Base-by-base conservation (phyloP, 1,284 basidiomycete species). In the Marasmius sp. region DNA sequence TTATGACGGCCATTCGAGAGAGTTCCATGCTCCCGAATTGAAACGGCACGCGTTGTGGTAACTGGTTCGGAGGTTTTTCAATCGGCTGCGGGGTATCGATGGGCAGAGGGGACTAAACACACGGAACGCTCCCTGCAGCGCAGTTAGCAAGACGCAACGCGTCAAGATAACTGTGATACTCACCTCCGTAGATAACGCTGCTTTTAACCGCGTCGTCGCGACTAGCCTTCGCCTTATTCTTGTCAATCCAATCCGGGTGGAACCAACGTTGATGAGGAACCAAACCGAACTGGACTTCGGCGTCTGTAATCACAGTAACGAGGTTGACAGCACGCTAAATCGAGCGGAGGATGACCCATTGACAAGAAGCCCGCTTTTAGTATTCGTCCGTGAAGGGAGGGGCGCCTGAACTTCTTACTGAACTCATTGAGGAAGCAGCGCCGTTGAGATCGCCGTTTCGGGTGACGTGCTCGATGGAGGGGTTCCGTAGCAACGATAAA, bases 1-100 rank as follows among this genome's bases (percentile, higher is more conserved):
- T 68, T 57, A 62, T 54, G 12, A 49, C 57, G 61, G 22, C 16
- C 36, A 33, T 16, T 47, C 20, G 60, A 41, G 27, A 45, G 59
- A n/a, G 20, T 56, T 38, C 68, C 77, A 41, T 62, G 79, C 78
- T 36, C 92, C 93, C 6, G 90, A 91, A 69, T 94, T 92, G 77
- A 89, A 95, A 47, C 93, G 84, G 72, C 92, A 95, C 92, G 94
- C 88, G 64, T 89, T 89, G 22, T 86, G 80, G 58, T 78, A 79
- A 27, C 27, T 27, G 27, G 43, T 74, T 76, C 47, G 6, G 22
- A 43, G 5, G 66, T 57, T 43, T 8, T 20, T 11, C 9, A 27
- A 50, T 33, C 9, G 16, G 22, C 7, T 60, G 82, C 84, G 16
- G 72, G 75, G 61, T 69, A n/a, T 61, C 27, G 27, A 49, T 27